These are phyloP conservation scores for Xanthoconium separans DNA, from an alignment of 1,284 basidiomycete genomes.

Conservation along the genomic window DNA sequence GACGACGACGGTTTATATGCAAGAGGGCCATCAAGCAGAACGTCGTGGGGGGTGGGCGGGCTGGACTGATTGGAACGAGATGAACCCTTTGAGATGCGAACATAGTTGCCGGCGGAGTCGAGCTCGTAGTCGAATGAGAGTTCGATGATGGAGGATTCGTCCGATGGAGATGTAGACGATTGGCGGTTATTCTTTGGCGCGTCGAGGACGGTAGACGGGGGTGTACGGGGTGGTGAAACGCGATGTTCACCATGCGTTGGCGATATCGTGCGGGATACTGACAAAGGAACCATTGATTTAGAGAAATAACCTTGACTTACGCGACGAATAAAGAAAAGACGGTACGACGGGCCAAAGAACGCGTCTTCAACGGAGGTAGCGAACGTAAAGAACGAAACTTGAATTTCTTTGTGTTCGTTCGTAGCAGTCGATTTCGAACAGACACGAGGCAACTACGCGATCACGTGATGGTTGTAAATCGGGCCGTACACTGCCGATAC, in stretches of 20 bases:
- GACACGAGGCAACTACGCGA: constrained; percentile 36
- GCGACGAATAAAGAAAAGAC: constrained; percentile 1
- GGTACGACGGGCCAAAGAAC: constrained; percentile 7
- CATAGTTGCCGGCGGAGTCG: constrained; percentile 57
- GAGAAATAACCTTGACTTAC: constrained; percentile 16
- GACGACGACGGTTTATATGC: constrained; percentile 25
- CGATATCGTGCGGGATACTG: constrained; percentile 29
- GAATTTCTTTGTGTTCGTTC: constrained; percentile 30
- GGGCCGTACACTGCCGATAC: too few species aligned
- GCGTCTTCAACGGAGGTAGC: constrained; percentile 18
- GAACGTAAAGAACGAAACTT: constrained; percentile 11
- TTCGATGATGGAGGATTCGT: constrained; percentile 63
- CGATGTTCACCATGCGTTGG: constrained; percentile 33
- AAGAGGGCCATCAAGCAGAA: constrained; percentile 24
- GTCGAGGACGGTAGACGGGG: constrained; percentile 27
- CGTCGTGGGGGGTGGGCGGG: constrained; percentile 40
- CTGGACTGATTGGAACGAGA: constrained; percentile 34
- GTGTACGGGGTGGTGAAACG: constrained; percentile 32
- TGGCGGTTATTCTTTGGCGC: constrained; percentile 33
- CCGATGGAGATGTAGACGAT: constrained; percentile 46
- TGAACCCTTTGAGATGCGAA: constrained; percentile 50
- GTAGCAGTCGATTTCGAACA: constrained; percentile 31
- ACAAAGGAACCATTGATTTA: constrained; percentile 23
- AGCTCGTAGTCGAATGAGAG: constrained; percentile 70
- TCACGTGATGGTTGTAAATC: constrained; percentile 33